phyloP scores from a whole-genome alignment of 169 alveolate species.

The Babesia bigemina region DNA sequence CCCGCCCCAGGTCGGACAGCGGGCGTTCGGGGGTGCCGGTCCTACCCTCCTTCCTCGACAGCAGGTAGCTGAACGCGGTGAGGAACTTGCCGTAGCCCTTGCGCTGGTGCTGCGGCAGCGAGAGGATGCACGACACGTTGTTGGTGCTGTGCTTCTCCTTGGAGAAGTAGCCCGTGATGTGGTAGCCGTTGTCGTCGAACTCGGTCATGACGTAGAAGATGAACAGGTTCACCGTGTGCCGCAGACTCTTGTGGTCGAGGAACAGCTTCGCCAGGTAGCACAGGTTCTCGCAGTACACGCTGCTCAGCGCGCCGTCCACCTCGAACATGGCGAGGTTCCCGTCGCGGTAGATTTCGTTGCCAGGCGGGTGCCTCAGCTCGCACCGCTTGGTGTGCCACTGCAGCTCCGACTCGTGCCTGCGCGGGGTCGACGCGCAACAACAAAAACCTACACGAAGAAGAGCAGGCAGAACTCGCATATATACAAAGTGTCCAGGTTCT shows the following conservation, averaged over 20 bases:
- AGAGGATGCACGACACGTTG: slow-evolving; percentile 88
- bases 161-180: slow-evolving; percentile 89
- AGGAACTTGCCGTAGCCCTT: slow-evolving; percentile 90
- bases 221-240: slow-evolving; percentile 85
- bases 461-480: slow-evolving; percentile 95
- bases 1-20: slow-evolving; percentile 94
- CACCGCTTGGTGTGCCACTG: slow-evolving; percentile 87
- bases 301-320: slow-evolving; percentile 93
- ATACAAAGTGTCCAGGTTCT: slow-evolving; percentile 88
- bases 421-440: too few species aligned
- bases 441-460: slow-evolving; percentile 77
- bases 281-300: slow-evolving; percentile 95
- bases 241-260: slow-evolving; percentile 95
- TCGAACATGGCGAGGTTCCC: slow-evolving; percentile 92
- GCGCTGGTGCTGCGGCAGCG: slow-evolving; percentile 90
- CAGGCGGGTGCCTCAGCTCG: slow-evolving; percentile 94
- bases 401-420: slow-evolving; percentile 82
- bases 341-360: slow-evolving; percentile 95
- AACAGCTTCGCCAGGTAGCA: slow-evolving; percentile 94
- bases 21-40: slow-evolving; percentile 99
- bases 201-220: slow-evolving; percentile 94
- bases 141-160: slow-evolving; percentile 88
- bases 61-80: slow-evolving; percentile 87
- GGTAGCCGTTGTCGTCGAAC: slow-evolving; percentile 85
- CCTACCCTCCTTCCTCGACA: slow-evolving; percentile 90